Evolutionary conservation across 2,329 filamentous ascomycete species (phyloP), one percentile per base, ranked within the genome.

Genomic region (Xylariaceae sp.): DNA sequence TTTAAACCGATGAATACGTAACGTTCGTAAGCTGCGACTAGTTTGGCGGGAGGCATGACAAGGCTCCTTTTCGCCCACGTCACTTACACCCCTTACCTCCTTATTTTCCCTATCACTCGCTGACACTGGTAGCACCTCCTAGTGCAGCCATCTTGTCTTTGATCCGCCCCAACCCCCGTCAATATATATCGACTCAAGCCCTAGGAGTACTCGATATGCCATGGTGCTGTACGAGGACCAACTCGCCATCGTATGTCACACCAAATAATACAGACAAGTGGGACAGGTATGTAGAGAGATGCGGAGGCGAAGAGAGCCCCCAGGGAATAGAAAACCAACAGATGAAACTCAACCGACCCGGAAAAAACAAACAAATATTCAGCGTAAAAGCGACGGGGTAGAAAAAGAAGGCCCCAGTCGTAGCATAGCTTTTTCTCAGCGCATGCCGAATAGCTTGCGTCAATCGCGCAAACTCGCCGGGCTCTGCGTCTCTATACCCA

Each of bases 381-480:
- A 53, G 37, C 55, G 63, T 65, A 65, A 55, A 50, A 56, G 49
- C 65, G 70, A 69, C 68, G 30, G 49, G 69, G 57, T 56, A 57
- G 60, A 57, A 59, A 56, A 37, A 54, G 21, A 15, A 61, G 59
- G 57, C 57, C 58, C 59, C 54, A 55, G 53, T 51, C 48, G 55
- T 57, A 55, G 56, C 47, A 50, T 58, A 55, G 51, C 55, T 58
- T 63, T 61, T 62, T 62, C 62, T 63, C 63, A 64, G 64, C 53
- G 56, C 54, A 56, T 61, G 59, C 61, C 61, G 57, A 55, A 55
- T 58, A 61, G 54, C 61, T 60, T 56, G 61, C 60, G 58, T 53
- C 60, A 56, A 57, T 47, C 55, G 57, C 51, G 43, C 36, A 50
- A 44, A 21, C 36, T 15, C 32, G 26, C 26, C 39, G 12, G 45